phyloP scores from a whole-genome alignment of 345 rosid genomes.

The Dimocarpus longan region DNA sequence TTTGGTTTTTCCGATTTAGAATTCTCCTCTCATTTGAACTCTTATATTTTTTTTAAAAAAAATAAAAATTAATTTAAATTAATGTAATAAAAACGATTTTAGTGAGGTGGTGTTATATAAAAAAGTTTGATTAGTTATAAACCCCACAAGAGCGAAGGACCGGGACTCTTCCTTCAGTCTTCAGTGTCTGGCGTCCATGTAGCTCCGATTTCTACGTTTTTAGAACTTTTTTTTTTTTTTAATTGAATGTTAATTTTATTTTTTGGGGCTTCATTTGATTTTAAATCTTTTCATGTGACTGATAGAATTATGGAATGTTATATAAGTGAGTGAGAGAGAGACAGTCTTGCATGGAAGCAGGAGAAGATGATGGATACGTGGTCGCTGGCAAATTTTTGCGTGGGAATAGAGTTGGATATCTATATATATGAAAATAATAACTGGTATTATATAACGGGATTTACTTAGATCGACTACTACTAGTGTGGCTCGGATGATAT shows the following conservation, averaged over 20 bases:
- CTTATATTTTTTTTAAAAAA: neutral
- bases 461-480: too few relatives aligned
- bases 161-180: slow-evolving; percentile 2
- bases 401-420: neutral
- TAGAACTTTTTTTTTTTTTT: neutral
- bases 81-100: too few relatives aligned
- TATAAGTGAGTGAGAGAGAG: too few relatives aligned
- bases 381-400: neutral
- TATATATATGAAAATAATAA: too few relatives aligned
- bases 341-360: neutral
- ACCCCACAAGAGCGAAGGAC: slow-evolving; percentile 13
- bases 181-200: neutral
- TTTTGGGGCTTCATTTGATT: too few relatives aligned
- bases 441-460: too few relatives aligned
- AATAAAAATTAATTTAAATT: too few relatives aligned
- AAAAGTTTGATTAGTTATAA: neutral
- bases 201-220: slow-evolving; percentile 17
- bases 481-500: too few relatives aligned
- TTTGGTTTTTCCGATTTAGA: neutral
- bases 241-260: too few relatives aligned
- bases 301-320: neutral
- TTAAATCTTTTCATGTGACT: neutral
- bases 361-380: neutral
- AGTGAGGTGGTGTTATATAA: neutral
- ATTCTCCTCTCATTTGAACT: neutral